These are phyloP conservation scores for Vitis hybrid DNA, from an alignment of 177 flowering plant species.

Conservation along the genomic window DNA sequence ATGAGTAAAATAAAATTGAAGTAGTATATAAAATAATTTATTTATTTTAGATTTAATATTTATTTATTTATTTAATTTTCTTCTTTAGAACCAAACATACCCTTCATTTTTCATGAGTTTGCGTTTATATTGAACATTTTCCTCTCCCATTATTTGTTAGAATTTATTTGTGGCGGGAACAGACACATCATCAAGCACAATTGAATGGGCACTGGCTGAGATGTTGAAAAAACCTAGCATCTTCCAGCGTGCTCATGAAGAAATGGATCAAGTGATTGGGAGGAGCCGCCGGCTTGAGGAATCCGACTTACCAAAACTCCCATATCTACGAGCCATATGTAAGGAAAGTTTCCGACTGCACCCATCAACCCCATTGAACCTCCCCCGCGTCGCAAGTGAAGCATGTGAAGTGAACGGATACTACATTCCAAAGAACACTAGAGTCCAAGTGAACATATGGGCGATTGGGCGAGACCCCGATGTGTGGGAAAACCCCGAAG, in stretches of 20 bases:
- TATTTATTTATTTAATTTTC: neutral
- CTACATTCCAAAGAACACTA: conserved; percentile 39
- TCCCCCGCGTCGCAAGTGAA: conserved; percentile 33
- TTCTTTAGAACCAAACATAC: neutral
- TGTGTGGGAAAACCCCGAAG: conserved; percentile 40
- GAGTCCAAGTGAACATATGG: conserved; percentile 47
- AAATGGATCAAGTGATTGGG: conserved; percentile 51
- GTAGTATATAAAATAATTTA: too few relatives aligned
- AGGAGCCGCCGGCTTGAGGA: conserved; percentile 33
- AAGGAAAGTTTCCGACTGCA: conserved; percentile 47
- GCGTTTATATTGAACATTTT: too few relatives aligned
- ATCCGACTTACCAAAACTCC: conserved; percentile 44
- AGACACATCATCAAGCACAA: conserved; percentile 45
- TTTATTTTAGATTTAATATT: too few relatives aligned
- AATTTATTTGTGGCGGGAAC: conserved; percentile 48
- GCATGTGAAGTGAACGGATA: conserved; percentile 41
- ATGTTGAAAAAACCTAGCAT: conserved; percentile 39
- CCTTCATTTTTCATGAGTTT: too few relatives aligned
- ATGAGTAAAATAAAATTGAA: too few relatives aligned
- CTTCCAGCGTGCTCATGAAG: conserved; percentile 33
- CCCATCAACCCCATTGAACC: conserved; percentile 46
- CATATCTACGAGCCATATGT: conserved; percentile 45
- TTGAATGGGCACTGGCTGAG: conserved; percentile 49
- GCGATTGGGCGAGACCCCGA: conserved; percentile 48
- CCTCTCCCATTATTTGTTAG: conserved; percentile 12